phyloP scores from a whole-genome alignment of 1,139 yeast genomes.

The Eremothecium coryli region DNA sequence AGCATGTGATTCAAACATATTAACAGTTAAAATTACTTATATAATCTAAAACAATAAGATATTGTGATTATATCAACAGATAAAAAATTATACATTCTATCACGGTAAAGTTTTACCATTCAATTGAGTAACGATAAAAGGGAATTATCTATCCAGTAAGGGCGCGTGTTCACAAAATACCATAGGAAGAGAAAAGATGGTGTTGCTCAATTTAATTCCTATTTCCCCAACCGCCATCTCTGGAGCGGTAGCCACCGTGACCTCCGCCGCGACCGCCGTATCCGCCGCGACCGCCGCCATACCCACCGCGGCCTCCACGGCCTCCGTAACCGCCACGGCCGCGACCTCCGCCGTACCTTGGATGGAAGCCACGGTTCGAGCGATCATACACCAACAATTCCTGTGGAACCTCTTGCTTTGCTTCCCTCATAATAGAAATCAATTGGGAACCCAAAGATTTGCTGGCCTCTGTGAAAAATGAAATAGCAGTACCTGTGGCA shows the following conservation, averaged over 20 bases:
- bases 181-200: no score
- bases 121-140: no score
- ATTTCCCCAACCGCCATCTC: conserved; percentile 28
- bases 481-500: conserved; percentile 87
- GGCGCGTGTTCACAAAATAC: no score
- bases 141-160: no score
- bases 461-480: conserved; percentile 86
- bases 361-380: conserved; percentile 32
- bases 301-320: conserved; percentile 39
- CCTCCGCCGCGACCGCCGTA: conserved; percentile 28
- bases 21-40: neutral
- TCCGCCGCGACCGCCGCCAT: conserved; percentile 34
- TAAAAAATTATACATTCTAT: conserved; percentile 4
- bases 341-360: conserved; percentile 46
- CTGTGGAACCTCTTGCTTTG: conserved; percentile 78
- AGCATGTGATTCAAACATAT: no score
- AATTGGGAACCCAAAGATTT: conserved; percentile 84
- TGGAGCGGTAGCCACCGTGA: conserved; percentile 18
- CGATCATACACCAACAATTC: conserved; percentile 44
- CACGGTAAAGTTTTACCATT: conserved; percentile 1
- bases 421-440: conserved; percentile 86
- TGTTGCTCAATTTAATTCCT: no score
- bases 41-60: neutral
- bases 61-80: conserved; percentile 1
- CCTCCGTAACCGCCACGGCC: conserved; percentile 55